Conservation (phyloP, 2,329 filamentous ascomycete species). For the Penicillium rolfsii region DNA sequence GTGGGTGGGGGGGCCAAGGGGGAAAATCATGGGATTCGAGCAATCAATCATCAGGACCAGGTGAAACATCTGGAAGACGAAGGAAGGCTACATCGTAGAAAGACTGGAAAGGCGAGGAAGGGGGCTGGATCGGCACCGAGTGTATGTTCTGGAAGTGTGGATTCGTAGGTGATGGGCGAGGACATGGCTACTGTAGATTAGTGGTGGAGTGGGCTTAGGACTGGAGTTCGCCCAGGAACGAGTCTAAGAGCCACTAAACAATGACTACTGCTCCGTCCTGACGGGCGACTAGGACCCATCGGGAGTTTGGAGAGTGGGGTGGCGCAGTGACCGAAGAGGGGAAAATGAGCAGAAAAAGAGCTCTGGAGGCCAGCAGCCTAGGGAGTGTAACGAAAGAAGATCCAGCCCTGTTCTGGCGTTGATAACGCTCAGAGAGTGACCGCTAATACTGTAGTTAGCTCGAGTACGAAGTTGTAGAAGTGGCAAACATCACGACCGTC, state of each 20-base stretch:
- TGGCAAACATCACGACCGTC: not conserved
- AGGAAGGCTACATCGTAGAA: slow-evolving; percentile 13
- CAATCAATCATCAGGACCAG: slow-evolving; percentile 24
- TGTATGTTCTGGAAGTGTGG: not conserved
- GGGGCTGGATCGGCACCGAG: slow-evolving; percentile 24
- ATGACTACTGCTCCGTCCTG: not conserved
- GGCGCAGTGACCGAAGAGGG: not conserved
- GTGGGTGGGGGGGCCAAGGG: slow-evolving; percentile 8
- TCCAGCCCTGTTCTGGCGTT: slow-evolving; percentile 19
- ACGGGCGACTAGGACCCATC: slow-evolving; percentile 11
- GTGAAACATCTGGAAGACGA: slow-evolving; percentile 32
- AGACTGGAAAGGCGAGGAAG: not conserved
- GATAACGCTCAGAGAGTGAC: slow-evolving; percentile 25
- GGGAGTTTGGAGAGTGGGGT: slow-evolving; percentile 16
- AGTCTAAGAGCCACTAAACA: slow-evolving; percentile 1
- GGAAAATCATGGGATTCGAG: slow-evolving; percentile 6
- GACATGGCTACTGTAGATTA: not conserved
- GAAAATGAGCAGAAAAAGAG: slow-evolving; percentile 1
- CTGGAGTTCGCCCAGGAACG: slow-evolving; percentile 19
- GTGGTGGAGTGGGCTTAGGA: not conserved
- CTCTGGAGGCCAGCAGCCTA: slow-evolving; percentile 18
- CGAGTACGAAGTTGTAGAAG: not conserved
- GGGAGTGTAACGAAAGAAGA: slow-evolving; percentile 16
- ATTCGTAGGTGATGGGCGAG: not conserved
- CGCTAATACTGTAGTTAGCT: slow-evolving; percentile 2